A percentile compares a stretch with the other conserved stretches of the same genome.
Evolutionary conservation across 306 rosid genomes (phyloP).

Genomic region (Citrullus colocynthis): DNA sequence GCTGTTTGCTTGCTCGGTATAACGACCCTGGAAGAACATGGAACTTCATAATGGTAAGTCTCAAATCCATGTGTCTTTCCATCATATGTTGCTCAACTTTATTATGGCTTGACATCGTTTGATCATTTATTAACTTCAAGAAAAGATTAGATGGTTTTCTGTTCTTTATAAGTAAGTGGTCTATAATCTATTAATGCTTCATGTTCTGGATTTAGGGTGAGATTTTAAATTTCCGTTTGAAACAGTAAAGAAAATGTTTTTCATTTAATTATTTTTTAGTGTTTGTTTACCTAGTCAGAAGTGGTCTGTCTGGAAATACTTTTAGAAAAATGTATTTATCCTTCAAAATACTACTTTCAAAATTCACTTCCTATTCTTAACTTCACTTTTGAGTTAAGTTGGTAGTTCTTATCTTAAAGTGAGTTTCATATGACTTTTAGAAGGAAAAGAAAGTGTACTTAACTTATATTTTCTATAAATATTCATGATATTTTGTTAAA

Average conservation of each 20-base stretch:
- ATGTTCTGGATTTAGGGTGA: neutral
- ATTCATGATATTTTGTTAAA: neutral
- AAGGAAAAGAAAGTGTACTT: neutral
- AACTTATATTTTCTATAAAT: neutral
- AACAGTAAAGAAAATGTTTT: no score
- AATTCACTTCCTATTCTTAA: neutral
- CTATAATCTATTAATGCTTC: neutral
- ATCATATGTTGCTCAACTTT: neutral
- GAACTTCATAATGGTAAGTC: constrained; percentile 57
- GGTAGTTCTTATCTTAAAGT: neutral
- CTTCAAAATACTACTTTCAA: neutral
- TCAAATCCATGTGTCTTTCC: neutral
- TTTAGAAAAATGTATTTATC: no score
- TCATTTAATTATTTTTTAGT: no score
- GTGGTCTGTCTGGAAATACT: no score
- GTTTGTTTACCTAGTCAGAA: neutral
- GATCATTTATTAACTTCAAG: neutral
- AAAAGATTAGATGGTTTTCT: neutral
- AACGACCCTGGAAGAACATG: constrained; percentile 84
- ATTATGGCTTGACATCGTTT: neutral
- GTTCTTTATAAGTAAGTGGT: neutral
- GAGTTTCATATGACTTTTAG: neutral
- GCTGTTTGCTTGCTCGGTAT: constrained; percentile 91
- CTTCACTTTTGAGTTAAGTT: neutral
- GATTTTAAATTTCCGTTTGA: neutral